Base-by-base conservation (phyloP, 192 early-diverging fungal genomes). In the Backusella australiensis region DNA sequence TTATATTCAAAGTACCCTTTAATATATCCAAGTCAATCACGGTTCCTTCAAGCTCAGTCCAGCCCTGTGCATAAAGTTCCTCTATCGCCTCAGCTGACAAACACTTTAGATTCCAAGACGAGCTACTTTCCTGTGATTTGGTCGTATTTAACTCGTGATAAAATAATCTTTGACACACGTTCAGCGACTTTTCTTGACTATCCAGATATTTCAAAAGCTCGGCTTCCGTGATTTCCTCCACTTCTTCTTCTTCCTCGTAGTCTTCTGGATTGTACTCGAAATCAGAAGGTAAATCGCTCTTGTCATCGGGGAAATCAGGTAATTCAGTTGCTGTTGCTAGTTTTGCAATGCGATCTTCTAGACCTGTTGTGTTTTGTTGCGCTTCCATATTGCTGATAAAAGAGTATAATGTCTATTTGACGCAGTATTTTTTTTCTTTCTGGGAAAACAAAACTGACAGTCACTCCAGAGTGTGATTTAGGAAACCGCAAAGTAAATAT, bases 231-330 rank as follows among this genome's bases (percentile, higher is more conserved):
- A 89, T 89, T 35, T 89, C 86, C 23, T 86, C 86, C 12, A 80
- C 78, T 68, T 77, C 83, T 46, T 84, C 86, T 11, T 82, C 86
- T 46, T 83, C 83, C 6, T 84, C 88, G 1, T 78, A 74, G 14
- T 75, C 83, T 32, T 81, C 80, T 17, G 80, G 80, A 21, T 84
- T 68, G 39, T 88, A 88, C 63, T 88, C 87, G 65, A 84, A 86
- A 80, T 88, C 87, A 11, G 85, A 86, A 6, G 87, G 87, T 1
- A 86, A 71, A 70, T 84, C 84, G 44, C 83, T 84, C 15, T 83
- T 80, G 66, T 88, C 87, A 63, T 85, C 87, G 7, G 86, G 86
- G 65, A 87, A 87, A 34, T 84, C 74, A 11, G 86, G 86, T 23
- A 87, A 46, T 0, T 82, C 71, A 0, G 52, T n/a, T 6, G 69